These are phyloP conservation scores for Gynandropsis gynandra DNA, from an alignment of 345 rosid species.

Conservation along the genomic window DNA sequence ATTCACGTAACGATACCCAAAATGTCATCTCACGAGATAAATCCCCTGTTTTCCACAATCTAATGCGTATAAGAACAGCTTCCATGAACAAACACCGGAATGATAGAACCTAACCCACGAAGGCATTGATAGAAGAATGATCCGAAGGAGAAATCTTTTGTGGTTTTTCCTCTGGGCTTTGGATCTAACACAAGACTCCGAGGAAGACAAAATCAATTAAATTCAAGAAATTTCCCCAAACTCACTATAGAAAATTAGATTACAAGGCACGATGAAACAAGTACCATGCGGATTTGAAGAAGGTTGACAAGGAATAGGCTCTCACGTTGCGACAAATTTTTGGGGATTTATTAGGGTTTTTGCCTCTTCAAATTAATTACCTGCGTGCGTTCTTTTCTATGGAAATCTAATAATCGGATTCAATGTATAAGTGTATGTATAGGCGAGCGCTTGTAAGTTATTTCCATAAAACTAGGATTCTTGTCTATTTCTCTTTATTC, in stretches of 20 bases:
- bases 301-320: slow-evolving; percentile 21
- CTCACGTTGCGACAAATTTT: slow-evolving; percentile 29
- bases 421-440: too few species aligned
- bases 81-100: slow-evolving; percentile 20
- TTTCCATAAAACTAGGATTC: too few species aligned
- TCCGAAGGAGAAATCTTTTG: not conserved
- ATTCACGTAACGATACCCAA: slow-evolving; percentile 24
- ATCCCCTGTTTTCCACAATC: slow-evolving; percentile 21
- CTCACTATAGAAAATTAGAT: not conserved
- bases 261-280: slow-evolving; percentile 6
- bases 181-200: slow-evolving; percentile 15
- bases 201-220: not conserved
- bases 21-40: slow-evolving; percentile 12
- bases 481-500: too few species aligned
- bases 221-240: not conserved
- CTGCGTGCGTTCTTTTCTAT: slow-evolving; percentile 12
- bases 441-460: too few species aligned
- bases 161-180: not conserved
- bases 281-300: slow-evolving; percentile 7
- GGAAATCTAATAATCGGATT: not conserved
- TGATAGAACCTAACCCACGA: slow-evolving; percentile 4
- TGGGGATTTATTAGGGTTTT: slow-evolving; percentile 32
- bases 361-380: slow-evolving; percentile 17
- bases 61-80: slow-evolving; percentile 15
- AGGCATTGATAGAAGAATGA: not conserved